Evolutionary conservation across 257 asterid genomes (phyloP), one percentile per base, ranked within the genome.

Genomic region (Ehretia macrophylla): DNA sequence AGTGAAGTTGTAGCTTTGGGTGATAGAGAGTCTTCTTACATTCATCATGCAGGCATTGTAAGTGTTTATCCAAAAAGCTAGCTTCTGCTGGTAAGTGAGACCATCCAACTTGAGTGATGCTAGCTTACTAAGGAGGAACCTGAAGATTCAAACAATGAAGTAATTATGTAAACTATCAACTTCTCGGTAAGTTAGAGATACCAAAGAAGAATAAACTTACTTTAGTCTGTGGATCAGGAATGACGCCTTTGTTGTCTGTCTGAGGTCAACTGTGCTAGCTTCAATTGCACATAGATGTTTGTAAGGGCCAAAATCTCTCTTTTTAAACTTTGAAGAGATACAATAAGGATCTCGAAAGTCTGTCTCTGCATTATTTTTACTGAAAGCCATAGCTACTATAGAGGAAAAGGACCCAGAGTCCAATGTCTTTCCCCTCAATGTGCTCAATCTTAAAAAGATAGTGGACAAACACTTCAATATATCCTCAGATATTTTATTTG

Each of bases 21-120:
- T 17, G 11, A 22, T 32, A 8, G 17, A 18, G 32, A 49, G 17
- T 37, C 19, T 1, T 17, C 83, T 77, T 78, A 88, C 93, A 58
- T 88, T 88, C 95, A 88, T 88, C 62, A 85, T 72, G 79, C 95
- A 85, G 18, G 96, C 78, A 76, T 88, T 88, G 54, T 88, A 88
- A 44, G 75, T 67, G 73, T 88, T 85, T 64, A 88, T 88, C 95
- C 96, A 88, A 82, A 85, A 88, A 1, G 96, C 96, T 20, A 88
- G 86, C 68, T 85, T 88, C 76, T 85, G 95, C 45, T 78, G 93
- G 76, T 85, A 93, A 63, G 65, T 88, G 45, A 83, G 74, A 44
- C 80, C 83, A 47, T 76, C 93, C 32, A 88, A 48, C 66, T 77
- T 77, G 75, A 80, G 74, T 8, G 72, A 67, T 21, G 85, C 85